Percentiles rank a stretch among this genome's conserved stretches.
Conservation (phyloP, 148 eudicot genomes). For the Salicornia ramosissima region DNA sequence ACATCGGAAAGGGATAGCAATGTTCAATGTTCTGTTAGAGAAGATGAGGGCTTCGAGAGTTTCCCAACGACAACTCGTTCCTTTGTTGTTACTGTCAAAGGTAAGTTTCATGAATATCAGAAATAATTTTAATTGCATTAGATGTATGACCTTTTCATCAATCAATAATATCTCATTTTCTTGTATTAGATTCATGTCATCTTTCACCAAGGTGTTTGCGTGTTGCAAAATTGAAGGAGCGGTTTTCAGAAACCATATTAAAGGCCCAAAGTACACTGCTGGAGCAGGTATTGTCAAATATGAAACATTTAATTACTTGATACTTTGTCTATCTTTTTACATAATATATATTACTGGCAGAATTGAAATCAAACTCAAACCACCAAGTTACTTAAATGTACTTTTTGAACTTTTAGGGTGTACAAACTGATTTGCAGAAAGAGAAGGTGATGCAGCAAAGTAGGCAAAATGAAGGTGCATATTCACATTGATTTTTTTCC, state of each 20-base stretch:
- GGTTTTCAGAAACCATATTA: slow-evolving; percentile 71
- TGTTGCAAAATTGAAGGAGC: slow-evolving; percentile 69
- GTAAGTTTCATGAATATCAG: slow-evolving; percentile 27
- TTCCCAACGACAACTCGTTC: slow-evolving; percentile 22
- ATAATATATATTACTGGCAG: too few species aligned
- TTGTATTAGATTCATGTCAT: slow-evolving; percentile 34
- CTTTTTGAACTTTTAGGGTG: slow-evolving; percentile 32
- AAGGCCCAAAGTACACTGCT: slow-evolving; percentile 54
- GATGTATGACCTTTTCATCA: background rate
- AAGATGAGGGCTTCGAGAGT: slow-evolving; percentile 24
- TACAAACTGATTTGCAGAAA: slow-evolving; percentile 36
- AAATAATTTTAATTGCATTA: background rate
- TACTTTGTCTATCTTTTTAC: background rate
- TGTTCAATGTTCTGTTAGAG: slow-evolving; percentile 41
- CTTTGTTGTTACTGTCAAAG: slow-evolving; percentile 28
- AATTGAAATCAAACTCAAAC: background rate
- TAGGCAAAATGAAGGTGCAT: slow-evolving; percentile 57
- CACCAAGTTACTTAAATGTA: background rate
- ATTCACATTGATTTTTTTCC: background rate
- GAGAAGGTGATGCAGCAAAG: slow-evolving; percentile 52
- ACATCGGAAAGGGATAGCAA: slow-evolving; percentile 26
- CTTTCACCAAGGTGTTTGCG: slow-evolving; percentile 67
- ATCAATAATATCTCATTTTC: background rate
- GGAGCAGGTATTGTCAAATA: slow-evolving; percentile 34
- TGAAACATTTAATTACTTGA: background rate